Conservation (phyloP, 1,284 basidiomycete genomes). For the Tremellales sp. region DNA sequence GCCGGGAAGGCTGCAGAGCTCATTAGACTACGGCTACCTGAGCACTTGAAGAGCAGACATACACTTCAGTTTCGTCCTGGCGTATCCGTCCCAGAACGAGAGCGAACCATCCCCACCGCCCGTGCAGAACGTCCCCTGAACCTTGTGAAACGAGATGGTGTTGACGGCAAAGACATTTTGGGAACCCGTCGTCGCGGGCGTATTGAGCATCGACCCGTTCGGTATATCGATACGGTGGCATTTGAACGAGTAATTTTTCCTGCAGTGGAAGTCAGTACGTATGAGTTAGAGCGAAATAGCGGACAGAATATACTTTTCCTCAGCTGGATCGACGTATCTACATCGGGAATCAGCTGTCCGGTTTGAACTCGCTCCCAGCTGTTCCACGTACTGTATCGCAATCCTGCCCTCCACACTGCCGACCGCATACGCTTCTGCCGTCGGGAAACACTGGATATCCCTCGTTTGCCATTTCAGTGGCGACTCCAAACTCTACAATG, state of each 20-base stretch:
- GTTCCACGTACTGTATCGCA: constrained; percentile 94
- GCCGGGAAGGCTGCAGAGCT: constrained; percentile 23
- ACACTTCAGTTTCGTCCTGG: constrained; percentile 82
- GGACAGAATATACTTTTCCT: neutral
- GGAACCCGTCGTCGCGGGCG: constrained; percentile 25
- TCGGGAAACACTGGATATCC: constrained; percentile 79
- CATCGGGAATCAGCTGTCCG: no score
- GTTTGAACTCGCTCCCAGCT: no score
- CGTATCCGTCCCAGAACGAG: constrained; percentile 53
- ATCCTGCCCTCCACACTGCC: constrained; percentile 95
- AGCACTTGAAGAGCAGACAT: constrained; percentile 31
- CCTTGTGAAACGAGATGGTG: constrained; percentile 84
- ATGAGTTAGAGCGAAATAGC: neutral
- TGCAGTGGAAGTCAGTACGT: constrained; percentile 36
- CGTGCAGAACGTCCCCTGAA: constrained; percentile 90
- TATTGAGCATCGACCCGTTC: constrained; percentile 27
- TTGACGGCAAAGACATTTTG: constrained; percentile 88
- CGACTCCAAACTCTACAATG: constrained; percentile 64
- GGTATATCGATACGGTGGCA: constrained; percentile 76
- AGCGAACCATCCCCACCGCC: constrained; percentile 60
- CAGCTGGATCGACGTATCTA: no score
- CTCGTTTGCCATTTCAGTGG: constrained; percentile 95
- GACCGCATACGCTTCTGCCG: constrained; percentile 77
- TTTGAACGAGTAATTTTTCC: constrained; percentile 91
- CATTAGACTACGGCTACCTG: neutral